Evolutionary conservation across 108 stramenopile species (phyloP).

Genomic region (Pseudonitzschia multistriata): DNA sequence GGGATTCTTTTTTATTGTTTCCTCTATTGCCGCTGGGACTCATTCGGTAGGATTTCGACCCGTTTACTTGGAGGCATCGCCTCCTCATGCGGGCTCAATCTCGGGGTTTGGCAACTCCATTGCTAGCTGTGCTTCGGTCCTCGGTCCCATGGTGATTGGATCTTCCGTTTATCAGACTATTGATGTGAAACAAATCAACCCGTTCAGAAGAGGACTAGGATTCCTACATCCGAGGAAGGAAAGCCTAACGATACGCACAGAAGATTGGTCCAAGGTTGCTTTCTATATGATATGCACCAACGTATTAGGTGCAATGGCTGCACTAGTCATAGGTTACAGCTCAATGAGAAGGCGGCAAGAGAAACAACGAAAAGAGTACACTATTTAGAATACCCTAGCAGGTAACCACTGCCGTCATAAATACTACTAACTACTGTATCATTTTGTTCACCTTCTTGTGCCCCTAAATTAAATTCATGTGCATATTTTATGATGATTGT

Average conservation of each 20-base stretch:
- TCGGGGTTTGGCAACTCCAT: constrained; percentile 32
- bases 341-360: background rate
- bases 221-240: background rate
- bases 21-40: constrained; percentile 15
- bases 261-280: constrained; percentile 22
- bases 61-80: constrained; percentile 25
- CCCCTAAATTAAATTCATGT: too few species aligned
- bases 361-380: constrained; percentile 1
- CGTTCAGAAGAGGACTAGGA: background rate
- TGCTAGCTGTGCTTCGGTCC: constrained; percentile 28
- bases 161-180: background rate
- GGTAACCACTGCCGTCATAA: too few species aligned
- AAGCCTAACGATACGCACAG: background rate
- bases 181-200: background rate
- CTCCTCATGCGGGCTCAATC: constrained; percentile 21
- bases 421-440: too few species aligned
- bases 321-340: constrained; percentile 10
- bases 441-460: too few species aligned
- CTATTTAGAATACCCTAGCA: constrained; percentile 4
- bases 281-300: constrained; percentile 17
- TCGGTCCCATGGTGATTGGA: constrained; percentile 25
- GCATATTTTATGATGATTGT: too few species aligned
- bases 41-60: constrained; percentile 39
- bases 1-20: constrained; percentile 8
- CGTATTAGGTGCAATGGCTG: constrained; percentile 9